A percentile compares a stretch with the other conserved stretches of the same genome.
phyloP scores from a whole-genome alignment of 306 rosid species.

The Cucurbita maxima region DNA sequence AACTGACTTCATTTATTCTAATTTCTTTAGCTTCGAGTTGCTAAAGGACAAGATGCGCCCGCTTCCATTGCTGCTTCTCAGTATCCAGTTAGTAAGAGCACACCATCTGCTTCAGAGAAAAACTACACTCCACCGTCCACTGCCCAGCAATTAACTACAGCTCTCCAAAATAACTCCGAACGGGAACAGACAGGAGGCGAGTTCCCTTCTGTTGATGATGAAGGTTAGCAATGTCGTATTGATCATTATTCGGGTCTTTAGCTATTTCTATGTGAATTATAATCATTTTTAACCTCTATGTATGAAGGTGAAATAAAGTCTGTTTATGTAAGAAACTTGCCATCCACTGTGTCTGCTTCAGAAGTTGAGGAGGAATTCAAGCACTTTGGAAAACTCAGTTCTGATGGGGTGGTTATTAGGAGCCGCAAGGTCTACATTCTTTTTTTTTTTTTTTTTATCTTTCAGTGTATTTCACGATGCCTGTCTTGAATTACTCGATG shows the following conservation, averaged over 20 bases:
- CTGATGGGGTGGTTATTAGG: slow-evolving; percentile 78
- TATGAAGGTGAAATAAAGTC: slow-evolving; percentile 66
- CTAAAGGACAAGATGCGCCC: slow-evolving; percentile 46
- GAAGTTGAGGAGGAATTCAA: slow-evolving; percentile 79
- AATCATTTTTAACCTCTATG: neutral
- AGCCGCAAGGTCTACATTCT: slow-evolving; percentile 65
- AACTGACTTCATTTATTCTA: slow-evolving; percentile 19
- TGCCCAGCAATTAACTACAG: slow-evolving; percentile 14
- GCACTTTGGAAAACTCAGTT: slow-evolving; percentile 66
- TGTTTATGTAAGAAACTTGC: slow-evolving; percentile 80
- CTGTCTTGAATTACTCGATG: neutral
- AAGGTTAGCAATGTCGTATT: slow-evolving; percentile 20
- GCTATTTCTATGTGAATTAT: neutral
- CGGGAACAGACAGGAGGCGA: slow-evolving; percentile 27
- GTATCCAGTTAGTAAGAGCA: slow-evolving; percentile 18
- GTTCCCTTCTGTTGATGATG: slow-evolving; percentile 18
- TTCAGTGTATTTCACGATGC: neutral
- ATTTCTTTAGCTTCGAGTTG: slow-evolving; percentile 53
- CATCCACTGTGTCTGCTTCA: slow-evolving; percentile 53
- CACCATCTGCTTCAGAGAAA: slow-evolving; percentile 25
- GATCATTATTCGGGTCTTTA: neutral
- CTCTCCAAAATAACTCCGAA: slow-evolving; percentile 16
- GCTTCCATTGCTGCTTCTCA: slow-evolving; percentile 19
- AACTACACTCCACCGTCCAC: slow-evolving; percentile 16
- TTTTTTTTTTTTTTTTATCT: slow-evolving; percentile 10